phyloP scores from a whole-genome alignment of 2,329 filamentous ascomycete genomes.

The Pseudocercospora vitis region DNA sequence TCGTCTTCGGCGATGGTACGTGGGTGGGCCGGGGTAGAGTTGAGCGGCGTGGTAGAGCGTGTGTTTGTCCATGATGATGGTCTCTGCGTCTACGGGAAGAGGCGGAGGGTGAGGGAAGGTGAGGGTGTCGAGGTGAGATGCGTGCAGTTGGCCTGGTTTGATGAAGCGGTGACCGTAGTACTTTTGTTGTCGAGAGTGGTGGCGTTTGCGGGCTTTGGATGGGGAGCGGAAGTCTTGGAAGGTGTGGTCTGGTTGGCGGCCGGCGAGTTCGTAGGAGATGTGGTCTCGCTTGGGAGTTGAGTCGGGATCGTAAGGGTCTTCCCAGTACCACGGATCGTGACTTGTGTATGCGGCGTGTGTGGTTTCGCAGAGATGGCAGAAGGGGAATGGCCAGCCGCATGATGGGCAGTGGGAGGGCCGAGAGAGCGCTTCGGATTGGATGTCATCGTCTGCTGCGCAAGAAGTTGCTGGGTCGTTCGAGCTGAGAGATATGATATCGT shows the following conservation, averaged over 20 bases:
- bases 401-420: not conserved
- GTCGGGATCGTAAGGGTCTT: not conserved
- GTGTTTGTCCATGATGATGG: not conserved
- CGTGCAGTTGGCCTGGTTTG: slow-evolving; percentile 19
- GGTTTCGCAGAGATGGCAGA: not conserved
- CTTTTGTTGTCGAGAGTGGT: slow-evolving; percentile 12
- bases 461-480: slow-evolving; percentile 11
- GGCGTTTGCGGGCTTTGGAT: slow-evolving; percentile 18
- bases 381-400: not conserved
- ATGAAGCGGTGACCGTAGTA: slow-evolving; percentile 18
- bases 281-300: not conserved
- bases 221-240: slow-evolving; percentile 25
- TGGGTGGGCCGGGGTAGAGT: not conserved
- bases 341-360: not conserved
- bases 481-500: slow-evolving; percentile 21
- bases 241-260: slow-evolving; percentile 13
- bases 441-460: not conserved
- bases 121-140: slow-evolving; percentile 7
- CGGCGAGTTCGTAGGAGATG: slow-evolving; percentile 13
- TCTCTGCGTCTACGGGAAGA: not conserved
- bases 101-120: not conserved
- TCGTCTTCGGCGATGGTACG: not conserved
- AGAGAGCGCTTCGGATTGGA: not conserved
- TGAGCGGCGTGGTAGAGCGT: slow-evolving; percentile 16
- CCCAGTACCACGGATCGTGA: slow-evolving; percentile 1